Conservation (phyloP, 1,284 basidiomycete species). For the Pisolithus thermaeus region DNA sequence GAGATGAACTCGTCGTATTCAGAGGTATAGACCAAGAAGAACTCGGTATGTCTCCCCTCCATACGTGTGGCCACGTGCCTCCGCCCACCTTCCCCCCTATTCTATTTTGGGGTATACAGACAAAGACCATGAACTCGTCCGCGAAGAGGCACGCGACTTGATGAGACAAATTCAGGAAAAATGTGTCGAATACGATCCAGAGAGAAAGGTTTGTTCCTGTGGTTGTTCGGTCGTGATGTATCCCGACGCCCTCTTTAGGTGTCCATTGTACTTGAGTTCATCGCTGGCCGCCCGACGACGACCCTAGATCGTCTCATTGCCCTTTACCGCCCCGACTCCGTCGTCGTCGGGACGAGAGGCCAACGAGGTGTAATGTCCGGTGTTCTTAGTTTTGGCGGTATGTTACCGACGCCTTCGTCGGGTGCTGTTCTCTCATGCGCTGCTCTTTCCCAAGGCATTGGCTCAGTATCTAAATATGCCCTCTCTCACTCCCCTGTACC, state of each 20-base stretch:
- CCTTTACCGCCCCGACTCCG: conserved; percentile 90
- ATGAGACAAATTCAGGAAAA: conserved; percentile 80
- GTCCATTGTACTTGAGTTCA: conserved; percentile 90
- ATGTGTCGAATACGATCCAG: conserved; percentile 73
- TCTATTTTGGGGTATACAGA: conserved; percentile 33
- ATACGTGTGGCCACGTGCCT: neutral
- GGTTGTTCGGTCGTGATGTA: neutral
- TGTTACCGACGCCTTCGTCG: conserved; percentile 47
- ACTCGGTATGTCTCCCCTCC: conserved; percentile 44
- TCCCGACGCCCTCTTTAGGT: conserved; percentile 43
- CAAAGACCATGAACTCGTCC: conserved; percentile 77
- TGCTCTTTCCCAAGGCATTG: conserved; percentile 7
- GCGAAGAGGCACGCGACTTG: conserved; percentile 84
- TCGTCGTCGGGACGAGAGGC: conserved; percentile 91
- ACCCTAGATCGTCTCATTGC: conserved; percentile 92
- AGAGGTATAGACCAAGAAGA: conserved; percentile 86
- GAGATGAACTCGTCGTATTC: conserved; percentile 91
- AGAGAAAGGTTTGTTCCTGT: conserved; percentile 54
- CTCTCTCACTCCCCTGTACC: conserved; percentile 88
- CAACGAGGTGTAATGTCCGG: conserved; percentile 51
- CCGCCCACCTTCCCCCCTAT: neutral
- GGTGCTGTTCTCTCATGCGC: conserved; percentile 3
- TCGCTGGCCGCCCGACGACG: conserved; percentile 84
- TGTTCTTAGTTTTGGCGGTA: conserved; percentile 58
- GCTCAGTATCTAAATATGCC: conserved; percentile 55